Evolutionary conservation across 208 protist species (phyloP).

Genomic region (Trypanosoma rangeli): DNA sequence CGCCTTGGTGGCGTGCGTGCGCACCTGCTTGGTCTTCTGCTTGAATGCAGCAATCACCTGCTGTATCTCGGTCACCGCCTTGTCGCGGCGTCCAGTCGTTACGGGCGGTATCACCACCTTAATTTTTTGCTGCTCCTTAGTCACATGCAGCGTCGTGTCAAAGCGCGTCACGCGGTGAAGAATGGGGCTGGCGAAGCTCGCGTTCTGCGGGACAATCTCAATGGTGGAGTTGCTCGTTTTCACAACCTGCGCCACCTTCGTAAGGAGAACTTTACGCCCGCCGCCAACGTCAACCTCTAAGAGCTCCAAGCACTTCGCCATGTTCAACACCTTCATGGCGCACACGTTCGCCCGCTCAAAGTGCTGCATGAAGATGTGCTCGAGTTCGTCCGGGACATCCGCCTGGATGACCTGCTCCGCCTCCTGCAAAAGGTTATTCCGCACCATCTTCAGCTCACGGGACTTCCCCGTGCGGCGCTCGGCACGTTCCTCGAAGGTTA

Average conservation of each 20-base stretch:
- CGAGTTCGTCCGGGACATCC: slow-evolving; percentile 79
- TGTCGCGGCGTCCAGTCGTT: slow-evolving; percentile 70
- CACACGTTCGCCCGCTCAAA: slow-evolving; percentile 77
- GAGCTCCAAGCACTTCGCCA: slow-evolving; percentile 85
- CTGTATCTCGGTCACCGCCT: slow-evolving; percentile 57
- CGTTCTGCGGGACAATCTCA: slow-evolving; percentile 63
- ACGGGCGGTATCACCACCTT: slow-evolving; percentile 68
- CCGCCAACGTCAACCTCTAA: slow-evolving; percentile 71
- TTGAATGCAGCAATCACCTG: slow-evolving; percentile 44
- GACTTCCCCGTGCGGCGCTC: slow-evolving; percentile 78
- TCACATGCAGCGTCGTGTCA: slow-evolving; percentile 66
- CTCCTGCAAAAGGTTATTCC: slow-evolving; percentile 71
- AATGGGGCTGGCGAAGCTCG: slow-evolving; percentile 49
- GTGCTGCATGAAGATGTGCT: slow-evolving; percentile 52
- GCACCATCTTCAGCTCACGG: slow-evolving; percentile 49
- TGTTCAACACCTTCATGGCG: slow-evolving; percentile 87
- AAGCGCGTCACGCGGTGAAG: slow-evolving; percentile 77
- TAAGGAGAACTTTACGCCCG: slow-evolving; percentile 61
- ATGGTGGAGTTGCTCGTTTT: slow-evolving; percentile 61
- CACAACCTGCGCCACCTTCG: slow-evolving; percentile 75
- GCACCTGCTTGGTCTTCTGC: slow-evolving; percentile 56
- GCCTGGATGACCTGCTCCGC: slow-evolving; percentile 60
- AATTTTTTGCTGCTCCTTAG: slow-evolving; percentile 72
- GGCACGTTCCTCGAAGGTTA: slow-evolving; percentile 84
- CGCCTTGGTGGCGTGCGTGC: slow-evolving; percentile 56